These are phyloP conservation scores for Pythium periplocum DNA, from an alignment of 352 stramenopile genomes.

Conservation along the genomic window DNA sequence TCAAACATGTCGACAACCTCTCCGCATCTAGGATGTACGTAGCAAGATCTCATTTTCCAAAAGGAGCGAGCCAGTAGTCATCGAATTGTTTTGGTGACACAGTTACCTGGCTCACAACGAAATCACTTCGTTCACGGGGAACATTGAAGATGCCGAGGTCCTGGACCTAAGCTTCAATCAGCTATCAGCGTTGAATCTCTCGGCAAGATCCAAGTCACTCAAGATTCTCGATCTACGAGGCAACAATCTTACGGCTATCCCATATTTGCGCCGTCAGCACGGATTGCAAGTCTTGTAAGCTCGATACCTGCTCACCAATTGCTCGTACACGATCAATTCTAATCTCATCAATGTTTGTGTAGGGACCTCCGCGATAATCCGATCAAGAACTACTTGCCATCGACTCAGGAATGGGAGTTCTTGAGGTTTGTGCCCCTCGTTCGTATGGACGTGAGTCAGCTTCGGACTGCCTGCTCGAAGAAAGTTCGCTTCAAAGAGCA, in stretches of 20 bases:
- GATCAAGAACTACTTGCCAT: neutral
- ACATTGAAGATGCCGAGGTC: neutral
- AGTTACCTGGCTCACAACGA: neutral
- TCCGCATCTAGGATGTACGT: no score
- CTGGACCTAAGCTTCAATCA: neutral
- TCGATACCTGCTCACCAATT: neutral
- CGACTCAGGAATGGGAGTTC: neutral
- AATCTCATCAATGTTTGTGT: neutral
- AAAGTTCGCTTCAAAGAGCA: neutral
- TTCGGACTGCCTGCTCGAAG: neutral
- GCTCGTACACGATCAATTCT: neutral
- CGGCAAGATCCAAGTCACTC: neutral
- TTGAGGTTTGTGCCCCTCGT: neutral
- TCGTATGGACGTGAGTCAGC: neutral
- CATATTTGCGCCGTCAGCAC: no score
- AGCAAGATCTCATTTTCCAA: no score
- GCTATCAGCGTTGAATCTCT: neutral
- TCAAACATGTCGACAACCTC: no score
- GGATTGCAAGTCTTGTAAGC: no score
- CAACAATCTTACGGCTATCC: no score
- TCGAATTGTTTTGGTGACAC: no score
- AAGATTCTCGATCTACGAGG: neutral
- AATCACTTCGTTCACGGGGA: neutral
- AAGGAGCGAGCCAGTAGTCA: no score
- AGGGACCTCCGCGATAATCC: neutral